phyloP scores from a whole-genome alignment of 2,329 filamentous ascomycete species.

The Ceratocystis cubensis region DNA sequence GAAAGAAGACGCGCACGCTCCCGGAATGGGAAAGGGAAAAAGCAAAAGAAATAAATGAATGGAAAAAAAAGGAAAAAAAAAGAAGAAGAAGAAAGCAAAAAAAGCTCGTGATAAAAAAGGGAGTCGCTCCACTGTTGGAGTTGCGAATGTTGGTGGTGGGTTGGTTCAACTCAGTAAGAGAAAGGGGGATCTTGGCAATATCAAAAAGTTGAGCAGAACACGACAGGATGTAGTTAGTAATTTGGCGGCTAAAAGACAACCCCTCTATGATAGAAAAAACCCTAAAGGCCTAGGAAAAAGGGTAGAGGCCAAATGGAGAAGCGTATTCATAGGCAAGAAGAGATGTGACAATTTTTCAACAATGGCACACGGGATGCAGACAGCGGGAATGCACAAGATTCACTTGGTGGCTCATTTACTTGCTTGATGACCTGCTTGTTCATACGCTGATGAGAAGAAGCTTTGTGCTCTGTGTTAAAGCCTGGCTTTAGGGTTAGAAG shows the following conservation, averaged over 20 bases:
- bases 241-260: slow-evolving; percentile 8
- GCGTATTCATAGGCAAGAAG: neutral
- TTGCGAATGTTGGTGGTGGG: neutral
- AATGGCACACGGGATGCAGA: neutral
- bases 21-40: neutral
- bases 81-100: neutral
- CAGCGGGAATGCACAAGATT: slow-evolving; percentile 1
- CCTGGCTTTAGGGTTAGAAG: neutral
- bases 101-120: neutral
- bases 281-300: neutral
- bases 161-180: neutral
- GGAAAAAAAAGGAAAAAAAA: neutral
- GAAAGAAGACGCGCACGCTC: neutral
- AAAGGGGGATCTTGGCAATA: slow-evolving; percentile 7
- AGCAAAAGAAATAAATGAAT: neutral
- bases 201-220: slow-evolving; percentile 3
- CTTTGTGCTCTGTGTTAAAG: neutral
- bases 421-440: too few relatives aligned
- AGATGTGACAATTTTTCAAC: neutral
- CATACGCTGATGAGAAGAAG: neutral
- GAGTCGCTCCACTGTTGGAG: neutral
- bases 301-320: neutral
- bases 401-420: neutral
- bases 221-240: slow-evolving; percentile 5
- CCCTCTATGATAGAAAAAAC: slow-evolving; percentile 4